phyloP scores from a whole-genome alignment of 148 eudicot species.

The Fagopyrum esculentum region DNA sequence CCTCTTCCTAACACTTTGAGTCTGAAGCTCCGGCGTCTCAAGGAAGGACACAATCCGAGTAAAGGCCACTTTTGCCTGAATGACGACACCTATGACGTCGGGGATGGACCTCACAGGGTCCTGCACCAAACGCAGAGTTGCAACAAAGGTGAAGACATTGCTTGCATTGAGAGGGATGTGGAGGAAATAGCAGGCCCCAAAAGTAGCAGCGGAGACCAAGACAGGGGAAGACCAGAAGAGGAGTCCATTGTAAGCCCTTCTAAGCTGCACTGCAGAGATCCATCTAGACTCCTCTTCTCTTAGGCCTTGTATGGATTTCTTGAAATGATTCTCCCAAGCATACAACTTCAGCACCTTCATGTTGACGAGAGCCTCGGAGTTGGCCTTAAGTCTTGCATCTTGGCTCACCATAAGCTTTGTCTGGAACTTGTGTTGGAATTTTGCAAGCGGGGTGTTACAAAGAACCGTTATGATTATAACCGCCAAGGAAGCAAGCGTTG shows the following conservation, averaged over 20 bases:
- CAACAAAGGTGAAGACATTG: conserved; percentile 87
- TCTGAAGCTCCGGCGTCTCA: conserved; percentile 77
- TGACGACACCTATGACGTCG: conserved; percentile 70
- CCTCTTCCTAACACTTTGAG: conserved; percentile 33
- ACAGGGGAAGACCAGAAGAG: conserved; percentile 87
- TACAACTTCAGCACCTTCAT: conserved; percentile 80
- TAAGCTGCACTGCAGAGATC: conserved; percentile 54
- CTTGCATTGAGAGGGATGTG: conserved; percentile 59
- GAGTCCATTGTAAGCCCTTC: conserved; percentile 52
- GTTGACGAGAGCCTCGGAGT: conserved; percentile 69
- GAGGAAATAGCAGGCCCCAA: conserved; percentile 72
- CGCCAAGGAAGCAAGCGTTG: conserved; percentile 60
- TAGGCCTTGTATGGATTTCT: conserved; percentile 45
- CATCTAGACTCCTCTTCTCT: conserved; percentile 60
- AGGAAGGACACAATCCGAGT: conserved; percentile 61
- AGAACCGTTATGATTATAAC: conserved; percentile 63
- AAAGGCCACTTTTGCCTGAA: conserved; percentile 90
- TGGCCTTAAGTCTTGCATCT: conserved; percentile 65
- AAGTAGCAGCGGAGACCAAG: conserved; percentile 72
- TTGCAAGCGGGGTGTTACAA: conserved; percentile 72
- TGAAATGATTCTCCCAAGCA: conserved; percentile 90
- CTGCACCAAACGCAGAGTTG: conserved; percentile 80
- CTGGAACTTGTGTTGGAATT: conserved; percentile 68
- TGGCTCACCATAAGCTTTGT: conserved; percentile 70
- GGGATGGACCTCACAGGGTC: conserved; percentile 82